Base-by-base conservation (phyloP, 495 filamentous ascomycete genomes). In the Jackrogersella multiformis region DNA sequence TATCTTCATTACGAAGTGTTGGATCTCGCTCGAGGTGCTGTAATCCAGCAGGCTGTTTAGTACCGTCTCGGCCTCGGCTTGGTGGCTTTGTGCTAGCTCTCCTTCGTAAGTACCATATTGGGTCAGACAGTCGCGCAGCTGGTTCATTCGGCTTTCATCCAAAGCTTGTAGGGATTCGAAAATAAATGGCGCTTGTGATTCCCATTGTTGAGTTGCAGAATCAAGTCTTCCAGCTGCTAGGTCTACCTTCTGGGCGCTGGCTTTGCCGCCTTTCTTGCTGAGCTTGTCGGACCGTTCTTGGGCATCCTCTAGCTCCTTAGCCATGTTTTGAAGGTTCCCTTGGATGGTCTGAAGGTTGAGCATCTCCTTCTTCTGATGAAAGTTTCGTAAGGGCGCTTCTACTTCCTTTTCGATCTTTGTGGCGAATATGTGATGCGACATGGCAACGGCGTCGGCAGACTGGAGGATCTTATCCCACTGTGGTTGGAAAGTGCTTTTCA, bases 81-180 rank as follows among this genome's bases (percentile, higher is more conserved):
- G 87, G 65, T 85, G 89, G 38, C 88, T 84, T 72, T 97, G 92
- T 12, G 96, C 87, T 67, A 90, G 88, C 75, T 99, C 96, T 10
- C 92, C 85, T 74, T 97, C 94, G 73, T 97, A 91, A 9, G 96
- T 99, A 76, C 95, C 88, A 61, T 92, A 88, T 69, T 97, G 95
- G 1, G 95, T 98, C 38, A 99, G 84, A 53, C 91, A 89, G 77
- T 98, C 94, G 42, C 95, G 90, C 52, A 99, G 82, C 76, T 96
- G 90, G 75, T 97, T 97, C 63, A 96, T 82, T 57, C 96, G 85
- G 58, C 84, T 88, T 78, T 99, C 96, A 62, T 99, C 96, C 15
- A 93, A 80, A 5, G 92, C 88, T 76, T 99, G 96, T 15, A 99
- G 87, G 61, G 90, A 92, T 77, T 98, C 96, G 73, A 96, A 98